Evolutionary conservation across 2,329 filamentous ascomycete genomes (phyloP), one percentile per base, ranked within the genome.

Genomic region (Arthrinium phaeospermum): DNA sequence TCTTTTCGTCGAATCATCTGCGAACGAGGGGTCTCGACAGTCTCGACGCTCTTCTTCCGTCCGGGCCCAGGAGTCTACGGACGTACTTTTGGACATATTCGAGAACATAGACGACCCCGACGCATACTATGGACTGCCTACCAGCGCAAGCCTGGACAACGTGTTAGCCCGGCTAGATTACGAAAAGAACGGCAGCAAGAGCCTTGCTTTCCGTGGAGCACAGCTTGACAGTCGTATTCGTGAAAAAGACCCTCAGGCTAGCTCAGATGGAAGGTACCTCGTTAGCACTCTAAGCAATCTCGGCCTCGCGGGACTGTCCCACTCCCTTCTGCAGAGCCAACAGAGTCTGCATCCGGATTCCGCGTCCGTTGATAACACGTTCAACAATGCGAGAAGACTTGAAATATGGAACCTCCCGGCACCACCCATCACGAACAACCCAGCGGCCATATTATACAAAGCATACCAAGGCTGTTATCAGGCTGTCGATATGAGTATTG

Each of bases 71-170:
- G 84, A 91, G 37, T 89, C 93, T 8, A 87, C 89, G 4, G 90
- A 93, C 44, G 86, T 97, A 1, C 85, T 98, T 16, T 87, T 98
- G 64, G 86, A 89, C 0, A 95, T 99, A 3, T 99, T 96, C 80
- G 93, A 94, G 79, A 96, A 94, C 73, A 93, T 99, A 67, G 95
- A 98, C 79, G 97, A 99, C 78, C 96, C 95, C 1, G 96, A 99
- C 81, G 92, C 95, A 0, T 99, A 97, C 81, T 99, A 99, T 79
- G 97, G 96, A 4, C 88, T 98, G 10, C 90, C 94, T 57, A 93
- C 97, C 81, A 90, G 90, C 53, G 89, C 94, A 8, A 95, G 91
- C 72, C 83, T 99, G 22, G 86, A 89, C 22, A 94, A 92, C 14
- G 92, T 98, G 0, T 86, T 98, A 72, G 90, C 92, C 69, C 91